phyloP scores from a whole-genome alignment of 768 basidiomycete genomes.

The Termitomyces sp. region DNA sequence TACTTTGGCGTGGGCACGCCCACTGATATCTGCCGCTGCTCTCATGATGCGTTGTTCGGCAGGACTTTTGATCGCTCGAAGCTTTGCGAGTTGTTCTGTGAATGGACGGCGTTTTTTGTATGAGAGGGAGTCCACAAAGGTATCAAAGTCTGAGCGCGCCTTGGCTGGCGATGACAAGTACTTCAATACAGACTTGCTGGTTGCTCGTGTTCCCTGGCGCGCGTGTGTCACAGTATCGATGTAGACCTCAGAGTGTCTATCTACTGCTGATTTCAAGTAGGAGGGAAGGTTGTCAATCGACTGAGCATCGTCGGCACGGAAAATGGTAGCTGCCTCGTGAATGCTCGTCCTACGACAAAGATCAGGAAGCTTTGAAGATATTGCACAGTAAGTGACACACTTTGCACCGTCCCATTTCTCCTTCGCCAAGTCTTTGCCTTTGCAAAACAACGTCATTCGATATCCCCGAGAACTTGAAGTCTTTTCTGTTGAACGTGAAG shows the following conservation, averaged over 20 bases:
- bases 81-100: conserved; percentile 62
- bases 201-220: conserved; percentile 31
- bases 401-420: conserved; percentile 94
- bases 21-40: conserved; percentile 83
- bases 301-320: conserved; percentile 74
- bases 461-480: conserved; percentile 71
- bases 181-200: conserved; percentile 56
- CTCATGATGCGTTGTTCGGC: conserved; percentile 80
- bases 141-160: conserved; percentile 47
- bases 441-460: conserved; percentile 80
- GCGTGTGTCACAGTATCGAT: conserved; percentile 39
- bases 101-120: conserved; percentile 48
- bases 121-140: conserved; percentile 51
- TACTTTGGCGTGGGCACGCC: conserved; percentile 81
- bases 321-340: conserved; percentile 59
- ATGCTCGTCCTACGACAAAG: conserved; percentile 51
- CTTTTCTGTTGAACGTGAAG: conserved; percentile 49
- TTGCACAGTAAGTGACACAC: conserved; percentile 23
- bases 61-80: conserved; percentile 77
- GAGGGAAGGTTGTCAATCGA: conserved; percentile 53
- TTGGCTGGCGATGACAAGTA: conserved; percentile 33
- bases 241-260: conserved; percentile 47
- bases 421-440: conserved; percentile 66
- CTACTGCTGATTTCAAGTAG: conserved; percentile 54
- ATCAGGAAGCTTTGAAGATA: neutral